Evolutionary conservation across 257 asterid species (phyloP), one percentile per base, ranked within the genome.

Genomic region (Capsicum baccatum): DNA sequence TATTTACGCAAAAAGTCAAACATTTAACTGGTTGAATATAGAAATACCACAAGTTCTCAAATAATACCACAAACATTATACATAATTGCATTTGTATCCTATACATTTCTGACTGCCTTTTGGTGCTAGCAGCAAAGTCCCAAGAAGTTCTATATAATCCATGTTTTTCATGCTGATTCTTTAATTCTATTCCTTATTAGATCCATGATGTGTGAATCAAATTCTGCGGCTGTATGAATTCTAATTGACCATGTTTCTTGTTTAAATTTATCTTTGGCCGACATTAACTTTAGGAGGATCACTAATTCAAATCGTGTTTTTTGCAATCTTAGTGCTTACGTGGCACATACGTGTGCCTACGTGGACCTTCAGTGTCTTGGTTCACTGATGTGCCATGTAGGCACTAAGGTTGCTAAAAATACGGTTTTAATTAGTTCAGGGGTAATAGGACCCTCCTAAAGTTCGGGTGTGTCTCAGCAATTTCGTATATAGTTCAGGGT

Each of bases 11-110:
- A 14, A n/a, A 69, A 42, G 19, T 69, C 33, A n/a, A 69, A 15
- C 15, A n/a, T 69, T 39, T 42, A 68, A 37, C 37, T 37, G 19
- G 76, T 37, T 67, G 13, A 64, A 33, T 33, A 33, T 66, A 66
- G 74, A 67, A 67, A 67, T 67, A 67, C 74, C 48, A 33, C 73
- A 66, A 66, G 73, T 66, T 66, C 47, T 66, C 73, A 66, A 66
- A 33, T 66, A 66, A 6, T 33, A 16, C 73, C 73, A 35, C 50
- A 66, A 66, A 66, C 73, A 67, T 67, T 35, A 35, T 35, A 66
- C 8, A 9, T 66, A 66, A 66, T 66, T 66, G 8, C 74, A 63
- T n/a, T 2, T 64, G 37, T 64, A 33, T 33, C 13, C n/a, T 16
- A 8, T 64, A 33, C 10, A 13, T 64, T 64, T 64, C 71, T 8